Base-by-base conservation (phyloP, 495 filamentous ascomycete species). In the Penicillium pulvis region DNA sequence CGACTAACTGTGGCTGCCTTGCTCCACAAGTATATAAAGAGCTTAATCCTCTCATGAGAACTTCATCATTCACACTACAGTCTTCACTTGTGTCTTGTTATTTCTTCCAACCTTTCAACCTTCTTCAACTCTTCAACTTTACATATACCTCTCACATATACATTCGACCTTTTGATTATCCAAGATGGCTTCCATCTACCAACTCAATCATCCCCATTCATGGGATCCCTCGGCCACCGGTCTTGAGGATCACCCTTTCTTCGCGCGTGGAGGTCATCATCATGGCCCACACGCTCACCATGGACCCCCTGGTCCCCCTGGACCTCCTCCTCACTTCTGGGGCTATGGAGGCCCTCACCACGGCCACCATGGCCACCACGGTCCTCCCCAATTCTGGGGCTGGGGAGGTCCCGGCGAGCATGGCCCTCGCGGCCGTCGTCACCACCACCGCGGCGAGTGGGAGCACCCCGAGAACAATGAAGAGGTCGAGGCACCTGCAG, bases 181-280 rank as follows among this genome's bases (percentile, higher is more conserved):
- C 55, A 68, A 61, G 42, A 75, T 75, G 72, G 64, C 72, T 58
- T 69, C 69, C 28, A 65, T 77, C 53, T 70, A 75, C 49, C 60
- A 71, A 55, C 61, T 74, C 60, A 78, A 78, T 52, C 63, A 72
- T 20, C 62, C 64, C 8, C 54, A 66, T 57, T 66, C 71, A 5
- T 76, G 74, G 73, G 72, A 76, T 45, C 62, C 69, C 33, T 12
- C 74, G 45, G 54, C 63, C 46, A 59, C 59, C 6, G 54, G 52
- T 39, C 62, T 79, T 7, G 71, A 79, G 51, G 58, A 75, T 28
- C 73, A 76, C 59, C 72, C 75, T 35, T 73, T 75, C 70, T 74
- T 73, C 52, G 62, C 68, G 30, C 68, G 68, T 60, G 61, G 51
- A 36, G 59, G 63, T 33, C 63, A 57, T 42, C 54, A 57, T 60